Evolutionary conservation across 192 early-diverging fungal genomes (phyloP).

Genomic region (Lobosporangium transversale): DNA sequence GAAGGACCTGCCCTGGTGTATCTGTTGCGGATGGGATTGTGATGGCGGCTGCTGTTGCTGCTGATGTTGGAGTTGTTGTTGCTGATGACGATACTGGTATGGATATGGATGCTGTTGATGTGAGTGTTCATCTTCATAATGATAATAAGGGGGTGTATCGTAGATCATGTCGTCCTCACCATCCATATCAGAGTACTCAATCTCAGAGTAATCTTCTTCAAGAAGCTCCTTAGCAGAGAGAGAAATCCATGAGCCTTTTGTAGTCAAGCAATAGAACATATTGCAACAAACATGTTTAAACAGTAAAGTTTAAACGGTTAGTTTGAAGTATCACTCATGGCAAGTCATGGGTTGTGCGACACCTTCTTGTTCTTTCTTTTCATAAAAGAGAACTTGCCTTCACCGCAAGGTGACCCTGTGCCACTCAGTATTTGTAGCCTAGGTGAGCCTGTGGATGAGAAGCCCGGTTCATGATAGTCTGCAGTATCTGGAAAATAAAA

Average conservation of each 20-base stretch:
- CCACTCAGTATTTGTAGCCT: constrained; percentile 43
- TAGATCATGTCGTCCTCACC: constrained; percentile 52
- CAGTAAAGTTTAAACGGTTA: too few relatives aligned
- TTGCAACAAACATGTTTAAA: neutral
- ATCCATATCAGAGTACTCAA: constrained; percentile 52
- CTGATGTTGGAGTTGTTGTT: constrained; percentile 4
- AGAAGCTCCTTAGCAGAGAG: constrained; percentile 46
- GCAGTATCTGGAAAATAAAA: constrained; percentile 47
- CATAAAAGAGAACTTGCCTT: constrained; percentile 35
- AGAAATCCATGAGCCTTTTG: constrained; percentile 49
- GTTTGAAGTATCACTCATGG: too few relatives aligned
- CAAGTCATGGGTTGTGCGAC: neutral
- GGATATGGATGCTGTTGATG: constrained; percentile 9
- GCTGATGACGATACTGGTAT: constrained; percentile 14
- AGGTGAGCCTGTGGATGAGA: constrained; percentile 29
- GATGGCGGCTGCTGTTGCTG: neutral
- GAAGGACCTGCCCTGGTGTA: constrained; percentile 19
- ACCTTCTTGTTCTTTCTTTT: too few relatives aligned
- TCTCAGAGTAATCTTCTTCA: constrained; percentile 48
- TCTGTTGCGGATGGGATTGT: neutral
- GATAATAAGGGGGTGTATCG: constrained; percentile 45
- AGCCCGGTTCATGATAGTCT: constrained; percentile 35
- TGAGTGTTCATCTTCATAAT: constrained; percentile 36
- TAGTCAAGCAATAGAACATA: neutral
- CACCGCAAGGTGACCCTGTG: constrained; percentile 45